A percentile compares a stretch with the other conserved stretches of the same genome.
Conservation (phyloP, 306 rosid species). For the Mucuna pruriens region DNA sequence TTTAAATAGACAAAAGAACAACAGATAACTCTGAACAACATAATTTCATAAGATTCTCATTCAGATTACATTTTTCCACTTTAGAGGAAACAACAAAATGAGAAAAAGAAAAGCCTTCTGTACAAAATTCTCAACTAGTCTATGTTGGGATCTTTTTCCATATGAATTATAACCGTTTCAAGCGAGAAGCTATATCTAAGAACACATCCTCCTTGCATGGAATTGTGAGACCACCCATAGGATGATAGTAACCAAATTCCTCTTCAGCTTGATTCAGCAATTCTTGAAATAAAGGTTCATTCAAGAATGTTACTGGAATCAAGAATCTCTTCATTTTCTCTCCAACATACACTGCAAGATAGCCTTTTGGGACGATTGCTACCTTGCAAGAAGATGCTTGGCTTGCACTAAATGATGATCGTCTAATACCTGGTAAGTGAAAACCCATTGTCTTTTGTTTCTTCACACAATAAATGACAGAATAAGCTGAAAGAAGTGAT, state of each 20-base stretch:
- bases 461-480: background rate
- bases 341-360: constrained; percentile 62
- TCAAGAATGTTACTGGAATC: constrained; percentile 53
- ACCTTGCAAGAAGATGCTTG: constrained; percentile 12
- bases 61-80: background rate
- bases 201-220: constrained; percentile 56
- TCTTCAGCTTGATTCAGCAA: constrained; percentile 49
- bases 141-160: background rate
- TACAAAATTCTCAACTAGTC: constrained; percentile 28
- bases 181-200: constrained; percentile 41
- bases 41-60: constrained; percentile 14
- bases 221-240: constrained; percentile 59
- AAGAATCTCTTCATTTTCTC: constrained; percentile 47
- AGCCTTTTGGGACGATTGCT: constrained; percentile 51
- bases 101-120: background rate
- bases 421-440: constrained; percentile 38
- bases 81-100: background rate
- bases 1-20: background rate
- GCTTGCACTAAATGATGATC: constrained; percentile 32
- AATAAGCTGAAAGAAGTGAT: constrained; percentile 14
- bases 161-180: constrained; percentile 27
- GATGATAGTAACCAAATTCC: constrained; percentile 57
- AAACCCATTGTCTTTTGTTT: constrained; percentile 43
- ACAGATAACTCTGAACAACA: background rate
- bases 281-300: constrained; percentile 48